A percentile compares a stretch with the other conserved stretches of the same genome.
Conservation (phyloP, 257 asterid species). For the Solanum pinnatisectum region DNA sequence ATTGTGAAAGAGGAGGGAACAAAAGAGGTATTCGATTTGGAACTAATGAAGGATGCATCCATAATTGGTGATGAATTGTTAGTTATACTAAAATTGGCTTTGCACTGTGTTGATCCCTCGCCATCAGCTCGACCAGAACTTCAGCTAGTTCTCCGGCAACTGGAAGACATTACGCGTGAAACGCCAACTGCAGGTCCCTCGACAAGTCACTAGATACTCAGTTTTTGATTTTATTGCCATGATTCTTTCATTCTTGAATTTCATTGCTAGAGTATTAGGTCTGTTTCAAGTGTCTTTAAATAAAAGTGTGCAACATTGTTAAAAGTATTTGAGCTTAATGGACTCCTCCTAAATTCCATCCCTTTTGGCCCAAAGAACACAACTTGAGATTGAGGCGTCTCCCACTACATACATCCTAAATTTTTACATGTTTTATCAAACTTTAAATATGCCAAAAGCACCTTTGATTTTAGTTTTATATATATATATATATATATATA, state of each 20-base stretch:
- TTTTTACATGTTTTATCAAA: background rate
- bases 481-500: too few species aligned
- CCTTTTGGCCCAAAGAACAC: background rate
- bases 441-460: background rate
- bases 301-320: background rate
- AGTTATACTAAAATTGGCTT: constrained; percentile 68
- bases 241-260: constrained; percentile 73
- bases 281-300: background rate
- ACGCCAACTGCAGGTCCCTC: constrained; percentile 13
- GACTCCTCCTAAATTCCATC: background rate
- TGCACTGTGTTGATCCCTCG: constrained; percentile 88
- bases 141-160: constrained; percentile 57
- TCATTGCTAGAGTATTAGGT: background rate
- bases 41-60: constrained; percentile 77
- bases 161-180: constrained; percentile 77
- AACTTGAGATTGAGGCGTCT: background rate
- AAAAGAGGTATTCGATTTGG: constrained; percentile 83
- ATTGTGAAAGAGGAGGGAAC: constrained; percentile 96
- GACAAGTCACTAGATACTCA: constrained; percentile 8
- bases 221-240: background rate
- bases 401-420: background rate
- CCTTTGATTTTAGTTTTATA: background rate
- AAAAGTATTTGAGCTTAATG: background rate
- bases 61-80: constrained; percentile 79
- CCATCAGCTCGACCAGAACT: constrained; percentile 79